These are phyloP conservation scores for Thelonectria rubi DNA, from an alignment of 2,329 filamentous ascomycete genomes.

Conservation along the genomic window DNA sequence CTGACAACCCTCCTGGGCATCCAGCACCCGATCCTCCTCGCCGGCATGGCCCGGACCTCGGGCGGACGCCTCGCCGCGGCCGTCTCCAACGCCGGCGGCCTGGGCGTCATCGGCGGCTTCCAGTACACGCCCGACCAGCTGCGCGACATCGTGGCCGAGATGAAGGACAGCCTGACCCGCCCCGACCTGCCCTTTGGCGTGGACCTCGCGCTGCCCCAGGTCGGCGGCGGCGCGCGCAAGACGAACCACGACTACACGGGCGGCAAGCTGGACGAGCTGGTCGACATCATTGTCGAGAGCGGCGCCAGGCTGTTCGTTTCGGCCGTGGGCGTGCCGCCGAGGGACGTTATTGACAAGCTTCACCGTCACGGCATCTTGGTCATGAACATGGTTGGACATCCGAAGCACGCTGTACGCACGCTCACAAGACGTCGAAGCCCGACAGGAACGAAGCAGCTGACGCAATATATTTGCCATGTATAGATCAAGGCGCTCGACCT, in stretches of 20 bases:
- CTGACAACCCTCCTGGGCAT: slow-evolving; percentile 83
- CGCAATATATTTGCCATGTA: not conserved
- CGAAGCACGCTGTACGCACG: slow-evolving; percentile 76
- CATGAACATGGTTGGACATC: slow-evolving; percentile 98
- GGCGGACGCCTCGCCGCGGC: slow-evolving; percentile 82
- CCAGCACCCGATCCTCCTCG: slow-evolving; percentile 87
- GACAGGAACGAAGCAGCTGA: slow-evolving; percentile 16
- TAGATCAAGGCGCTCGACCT: slow-evolving; percentile 78
- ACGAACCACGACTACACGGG: slow-evolving; percentile 97
- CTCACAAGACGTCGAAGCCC: not conserved
- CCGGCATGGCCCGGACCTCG: slow-evolving; percentile 91
- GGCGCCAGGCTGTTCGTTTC: slow-evolving; percentile 87
- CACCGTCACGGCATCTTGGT: slow-evolving; percentile 83
- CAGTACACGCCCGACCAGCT: slow-evolving; percentile 79
- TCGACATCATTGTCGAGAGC: slow-evolving; percentile 85
- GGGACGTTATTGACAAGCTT: slow-evolving; percentile 75
- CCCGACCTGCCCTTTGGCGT: slow-evolving; percentile 85
- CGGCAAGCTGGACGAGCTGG: slow-evolving; percentile 86
- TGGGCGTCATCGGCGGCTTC: slow-evolving; percentile 78
- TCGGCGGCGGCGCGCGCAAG: slow-evolving; percentile 83
- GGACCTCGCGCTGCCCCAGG: slow-evolving; percentile 89
- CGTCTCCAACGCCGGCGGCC: slow-evolving; percentile 87
- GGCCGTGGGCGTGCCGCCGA: slow-evolving; percentile 87
- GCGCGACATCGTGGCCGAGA: slow-evolving; percentile 82
- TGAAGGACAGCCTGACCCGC: slow-evolving; percentile 76